Conservation (phyloP, 2,329 filamentous ascomycete species). For the Penicillium expansum region DNA sequence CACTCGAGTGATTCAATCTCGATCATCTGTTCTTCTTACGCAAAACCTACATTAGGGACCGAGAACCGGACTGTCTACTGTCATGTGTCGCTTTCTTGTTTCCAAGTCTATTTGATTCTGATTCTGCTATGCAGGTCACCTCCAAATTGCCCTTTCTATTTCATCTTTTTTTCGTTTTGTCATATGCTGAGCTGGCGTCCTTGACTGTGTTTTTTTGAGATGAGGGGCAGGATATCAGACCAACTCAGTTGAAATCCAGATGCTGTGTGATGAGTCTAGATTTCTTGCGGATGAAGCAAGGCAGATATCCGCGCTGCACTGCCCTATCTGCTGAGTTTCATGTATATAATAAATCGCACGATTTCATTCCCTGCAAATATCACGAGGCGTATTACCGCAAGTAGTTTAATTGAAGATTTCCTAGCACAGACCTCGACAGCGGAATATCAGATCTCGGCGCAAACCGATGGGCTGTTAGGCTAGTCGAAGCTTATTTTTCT, state of each 20-base stretch:
- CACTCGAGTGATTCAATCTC: conserved; percentile 6
- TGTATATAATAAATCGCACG: conserved; percentile 2
- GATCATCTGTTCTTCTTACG: conserved; percentile 12
- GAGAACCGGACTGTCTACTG: conserved; percentile 17
- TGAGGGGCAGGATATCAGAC: neutral
- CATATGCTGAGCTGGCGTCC: conserved; percentile 5
- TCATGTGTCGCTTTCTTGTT: conserved; percentile 11
- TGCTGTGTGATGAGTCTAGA: neutral
- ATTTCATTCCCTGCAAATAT: neutral
- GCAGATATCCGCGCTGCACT: neutral
- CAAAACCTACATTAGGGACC: conserved; percentile 14
- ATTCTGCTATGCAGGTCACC: conserved; percentile 2
- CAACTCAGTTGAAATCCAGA: neutral
- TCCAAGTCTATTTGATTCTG: conserved; percentile 2
- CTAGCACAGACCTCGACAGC: neutral
- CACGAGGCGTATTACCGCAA: neutral
- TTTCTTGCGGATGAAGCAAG: neutral
- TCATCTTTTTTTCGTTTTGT: neutral
- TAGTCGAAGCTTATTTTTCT: neutral
- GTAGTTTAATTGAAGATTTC: neutral
- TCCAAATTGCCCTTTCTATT: neutral
- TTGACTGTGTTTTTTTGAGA: neutral
- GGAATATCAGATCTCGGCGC: no score
- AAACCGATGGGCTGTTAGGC: no score
- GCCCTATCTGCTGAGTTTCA: neutral